Conservation (phyloP, 192 early-diverging fungal species). For the Paraglomus occultum region DNA sequence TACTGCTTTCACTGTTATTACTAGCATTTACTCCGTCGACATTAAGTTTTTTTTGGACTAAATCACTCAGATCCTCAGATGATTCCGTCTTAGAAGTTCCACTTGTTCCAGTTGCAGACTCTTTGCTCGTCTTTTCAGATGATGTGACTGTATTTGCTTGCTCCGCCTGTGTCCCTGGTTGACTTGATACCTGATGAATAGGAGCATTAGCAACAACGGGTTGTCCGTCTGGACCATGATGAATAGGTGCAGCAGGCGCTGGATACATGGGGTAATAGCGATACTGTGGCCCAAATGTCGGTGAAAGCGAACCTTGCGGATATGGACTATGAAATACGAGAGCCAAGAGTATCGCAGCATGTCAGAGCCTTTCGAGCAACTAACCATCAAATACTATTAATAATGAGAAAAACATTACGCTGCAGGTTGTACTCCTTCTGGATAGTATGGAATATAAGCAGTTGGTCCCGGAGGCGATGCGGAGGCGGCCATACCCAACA, state of each 20-base stretch:
- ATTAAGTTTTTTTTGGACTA: constrained; percentile 22
- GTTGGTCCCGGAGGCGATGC: constrained; percentile 21
- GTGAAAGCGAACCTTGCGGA: constrained; percentile 17
- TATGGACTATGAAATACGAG: background rate
- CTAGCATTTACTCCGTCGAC: constrained; percentile 15
- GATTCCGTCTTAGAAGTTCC: background rate
- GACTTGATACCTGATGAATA: background rate
- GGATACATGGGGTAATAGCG: constrained; percentile 21
- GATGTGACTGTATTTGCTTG: background rate
- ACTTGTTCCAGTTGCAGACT: background rate
- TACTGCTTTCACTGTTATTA: background rate
- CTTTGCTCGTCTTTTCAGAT: constrained; percentile 4
- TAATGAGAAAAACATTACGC: background rate
- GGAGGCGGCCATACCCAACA: constrained; percentile 43
- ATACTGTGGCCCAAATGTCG: constrained; percentile 26
- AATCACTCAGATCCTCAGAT: constrained; percentile 21
- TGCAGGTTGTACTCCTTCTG: constrained; percentile 26
- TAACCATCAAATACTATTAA: background rate
- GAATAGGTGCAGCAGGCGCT: constrained; percentile 1
- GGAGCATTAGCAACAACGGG: background rate
- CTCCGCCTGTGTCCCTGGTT: too few species aligned
- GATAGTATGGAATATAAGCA: constrained; percentile 22
- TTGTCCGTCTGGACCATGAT: constrained; percentile 13
- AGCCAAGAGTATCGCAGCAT: background rate
- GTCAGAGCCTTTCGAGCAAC: background rate